Conservation (phyloP, 2,329 filamentous ascomycete genomes). For the Colletotrichum paranaense region DNA sequence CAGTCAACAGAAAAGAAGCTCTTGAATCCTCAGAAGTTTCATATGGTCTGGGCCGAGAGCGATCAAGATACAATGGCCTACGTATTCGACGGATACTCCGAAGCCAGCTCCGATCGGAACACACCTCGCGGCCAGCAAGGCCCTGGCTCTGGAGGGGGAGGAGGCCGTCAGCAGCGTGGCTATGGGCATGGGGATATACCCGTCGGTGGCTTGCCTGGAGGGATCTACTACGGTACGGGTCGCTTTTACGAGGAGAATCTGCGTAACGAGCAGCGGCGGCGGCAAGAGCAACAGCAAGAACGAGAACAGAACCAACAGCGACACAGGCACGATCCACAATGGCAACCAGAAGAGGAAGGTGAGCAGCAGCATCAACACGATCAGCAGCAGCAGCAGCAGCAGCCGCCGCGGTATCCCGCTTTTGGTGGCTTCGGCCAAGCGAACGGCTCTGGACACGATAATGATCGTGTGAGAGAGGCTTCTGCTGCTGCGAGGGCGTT, state of each 20-base stretch:
- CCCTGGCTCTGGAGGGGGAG: too few relatives aligned
- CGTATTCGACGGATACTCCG: slow-evolving; percentile 30
- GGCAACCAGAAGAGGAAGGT: not conserved
- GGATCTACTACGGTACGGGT: slow-evolving; percentile 6
- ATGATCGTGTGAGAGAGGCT: not conserved
- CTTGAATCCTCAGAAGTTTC: too few relatives aligned
- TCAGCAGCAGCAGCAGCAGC: slow-evolving; percentile 2
- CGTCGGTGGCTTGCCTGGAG: not conserved
- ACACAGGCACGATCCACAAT: not conserved
- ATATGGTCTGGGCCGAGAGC: too few relatives aligned
- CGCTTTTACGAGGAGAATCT: slow-evolving; percentile 13
- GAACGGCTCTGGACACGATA: not conserved
- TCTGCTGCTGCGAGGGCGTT: not conserved
- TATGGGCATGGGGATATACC: not conserved
- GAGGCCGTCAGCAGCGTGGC: not conserved
- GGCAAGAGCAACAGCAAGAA: too few relatives aligned
- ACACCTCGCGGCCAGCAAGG: not conserved
- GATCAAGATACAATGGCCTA: slow-evolving; percentile 4
- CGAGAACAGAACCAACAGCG: not conserved
- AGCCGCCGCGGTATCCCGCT: not conserved
- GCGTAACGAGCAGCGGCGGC: not conserved
- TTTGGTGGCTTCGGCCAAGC: not conserved
- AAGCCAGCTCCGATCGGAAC: not conserved
- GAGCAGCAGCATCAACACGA: not conserved
- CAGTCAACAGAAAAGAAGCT: not conserved